Evolutionary conservation across 257 asterid species (phyloP).

Genomic region (Jasminum sambac): DNA sequence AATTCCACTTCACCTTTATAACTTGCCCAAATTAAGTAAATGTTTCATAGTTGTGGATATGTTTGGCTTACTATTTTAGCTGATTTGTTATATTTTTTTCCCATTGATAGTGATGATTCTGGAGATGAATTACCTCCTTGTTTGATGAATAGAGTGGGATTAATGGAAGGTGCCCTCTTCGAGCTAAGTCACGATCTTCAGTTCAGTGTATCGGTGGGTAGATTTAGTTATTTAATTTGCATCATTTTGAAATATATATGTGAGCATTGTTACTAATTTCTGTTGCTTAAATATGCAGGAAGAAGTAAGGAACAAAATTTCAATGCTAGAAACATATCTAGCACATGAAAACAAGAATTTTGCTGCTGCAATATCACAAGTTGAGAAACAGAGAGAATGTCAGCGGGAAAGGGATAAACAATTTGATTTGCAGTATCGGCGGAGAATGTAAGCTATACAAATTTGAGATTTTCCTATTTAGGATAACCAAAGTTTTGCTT

Average conservation of each 20-base stretch:
- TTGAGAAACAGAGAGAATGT: slow-evolving; percentile 47
- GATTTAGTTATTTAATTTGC: slow-evolving; percentile 14
- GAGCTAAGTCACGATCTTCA: slow-evolving; percentile 64
- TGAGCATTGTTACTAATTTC: slow-evolving; percentile 4
- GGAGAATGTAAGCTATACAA: slow-evolving; percentile 58
- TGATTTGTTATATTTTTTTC: slow-evolving; percentile 7
- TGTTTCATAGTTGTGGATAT: slow-evolving; percentile 3
- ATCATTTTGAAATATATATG: not conserved
- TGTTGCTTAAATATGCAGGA: slow-evolving; percentile 49
- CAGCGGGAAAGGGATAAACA: slow-evolving; percentile 65
- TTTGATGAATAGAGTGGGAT: slow-evolving; percentile 63
- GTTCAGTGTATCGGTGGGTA: slow-evolving; percentile 59
- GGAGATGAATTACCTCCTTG: slow-evolving; percentile 42
- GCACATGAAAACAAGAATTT: slow-evolving; percentile 53
- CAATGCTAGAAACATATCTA: slow-evolving; percentile 54
- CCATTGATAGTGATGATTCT: slow-evolving; percentile 62
- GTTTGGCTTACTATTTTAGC: not conserved
- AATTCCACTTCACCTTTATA: not conserved
- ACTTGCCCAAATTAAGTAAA: slow-evolving; percentile 3
- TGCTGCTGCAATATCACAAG: slow-evolving; percentile 39
- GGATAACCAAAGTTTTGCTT: slow-evolving; percentile 4
- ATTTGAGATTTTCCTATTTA: not conserved
- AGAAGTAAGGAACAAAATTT: slow-evolving; percentile 68
- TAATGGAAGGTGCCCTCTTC: slow-evolving; percentile 63
- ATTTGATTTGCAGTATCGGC: slow-evolving; percentile 70